phyloP scores from a whole-genome alignment of 805 yeast species.

The Suhomyces kilbournensis region DNA sequence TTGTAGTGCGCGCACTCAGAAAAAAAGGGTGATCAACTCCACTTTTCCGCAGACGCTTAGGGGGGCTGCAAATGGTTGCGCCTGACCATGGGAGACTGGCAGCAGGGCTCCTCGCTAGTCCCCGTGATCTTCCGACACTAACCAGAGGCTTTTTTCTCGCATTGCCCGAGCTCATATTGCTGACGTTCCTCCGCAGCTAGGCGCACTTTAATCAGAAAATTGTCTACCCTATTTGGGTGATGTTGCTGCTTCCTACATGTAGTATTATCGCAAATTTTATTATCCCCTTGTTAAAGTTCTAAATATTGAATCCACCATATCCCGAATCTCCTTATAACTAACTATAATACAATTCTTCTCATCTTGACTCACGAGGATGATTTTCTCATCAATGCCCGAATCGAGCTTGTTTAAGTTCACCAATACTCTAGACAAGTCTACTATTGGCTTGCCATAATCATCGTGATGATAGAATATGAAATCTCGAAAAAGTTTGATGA shows the following conservation, averaged over 20 bases:
- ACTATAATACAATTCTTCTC: conserved; percentile 83
- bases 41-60: neutral
- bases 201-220: neutral
- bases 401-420: conserved; percentile 83
- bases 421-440: conserved; percentile 81
- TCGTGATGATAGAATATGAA: conserved; percentile 83
- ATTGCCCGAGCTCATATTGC: neutral
- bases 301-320: conserved; percentile 66
- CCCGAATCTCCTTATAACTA: conserved; percentile 78
- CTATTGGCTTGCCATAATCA: conserved; percentile 69
- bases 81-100: neutral
- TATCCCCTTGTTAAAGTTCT: conserved; percentile 2
- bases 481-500: conserved; percentile 66
- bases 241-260: neutral
- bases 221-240: neutral
- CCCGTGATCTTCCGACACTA: neutral
- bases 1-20: neutral
- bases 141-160: neutral
- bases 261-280: neutral
- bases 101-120: too few species aligned
- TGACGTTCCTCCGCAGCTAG: neutral
- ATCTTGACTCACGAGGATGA: conserved; percentile 78
- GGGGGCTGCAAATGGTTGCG: neutral
- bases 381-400: conserved; percentile 82
- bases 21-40: neutral